Conservation (phyloP, 352 stramenopile genomes). For the Phytophthora fragariae region DNA sequence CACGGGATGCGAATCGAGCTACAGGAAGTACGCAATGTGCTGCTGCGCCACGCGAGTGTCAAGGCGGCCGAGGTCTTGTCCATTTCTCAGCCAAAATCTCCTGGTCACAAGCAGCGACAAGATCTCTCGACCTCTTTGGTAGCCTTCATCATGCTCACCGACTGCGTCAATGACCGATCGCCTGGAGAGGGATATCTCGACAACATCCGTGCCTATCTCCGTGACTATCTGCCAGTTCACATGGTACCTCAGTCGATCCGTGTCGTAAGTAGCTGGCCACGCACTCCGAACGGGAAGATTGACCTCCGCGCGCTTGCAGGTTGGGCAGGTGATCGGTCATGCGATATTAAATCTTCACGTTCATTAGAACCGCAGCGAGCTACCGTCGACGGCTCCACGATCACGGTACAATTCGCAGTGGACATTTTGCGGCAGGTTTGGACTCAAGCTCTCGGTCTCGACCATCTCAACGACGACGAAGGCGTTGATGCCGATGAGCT, state of each 20-base stretch:
- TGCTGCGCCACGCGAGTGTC: conserved; percentile 49
- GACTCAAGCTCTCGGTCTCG: conserved; percentile 53
- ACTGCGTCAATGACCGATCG: conserved; percentile 10
- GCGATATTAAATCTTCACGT: not conserved
- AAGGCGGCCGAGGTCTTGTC: conserved; percentile 59
- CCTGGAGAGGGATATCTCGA: conserved; percentile 18
- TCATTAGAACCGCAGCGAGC: not conserved
- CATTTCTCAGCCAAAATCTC: conserved; percentile 19
- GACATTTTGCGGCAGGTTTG: conserved; percentile 62
- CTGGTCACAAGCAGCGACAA: conserved; percentile 18
- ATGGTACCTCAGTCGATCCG: conserved; percentile 73
- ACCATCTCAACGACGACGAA: conserved; percentile 11
- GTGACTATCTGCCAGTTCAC: conserved; percentile 54
- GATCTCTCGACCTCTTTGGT: conserved; percentile 37
- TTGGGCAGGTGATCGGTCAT: not conserved
- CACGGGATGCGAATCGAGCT: conserved; percentile 86
- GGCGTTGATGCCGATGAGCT: conserved; percentile 17
- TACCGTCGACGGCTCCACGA: conserved; percentile 1
- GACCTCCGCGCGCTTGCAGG: conserved; percentile 51
- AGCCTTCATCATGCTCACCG: conserved; percentile 56
- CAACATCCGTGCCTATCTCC: conserved; percentile 35
- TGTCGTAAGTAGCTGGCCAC: conserved; percentile 54
- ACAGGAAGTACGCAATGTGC: conserved; percentile 74
- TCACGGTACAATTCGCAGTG: conserved; percentile 39
- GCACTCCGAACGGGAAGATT: conserved; percentile 81